Evolutionary conservation across 208 protist genomes (phyloP).

Genomic region (Crithidia mellificae): DNA sequence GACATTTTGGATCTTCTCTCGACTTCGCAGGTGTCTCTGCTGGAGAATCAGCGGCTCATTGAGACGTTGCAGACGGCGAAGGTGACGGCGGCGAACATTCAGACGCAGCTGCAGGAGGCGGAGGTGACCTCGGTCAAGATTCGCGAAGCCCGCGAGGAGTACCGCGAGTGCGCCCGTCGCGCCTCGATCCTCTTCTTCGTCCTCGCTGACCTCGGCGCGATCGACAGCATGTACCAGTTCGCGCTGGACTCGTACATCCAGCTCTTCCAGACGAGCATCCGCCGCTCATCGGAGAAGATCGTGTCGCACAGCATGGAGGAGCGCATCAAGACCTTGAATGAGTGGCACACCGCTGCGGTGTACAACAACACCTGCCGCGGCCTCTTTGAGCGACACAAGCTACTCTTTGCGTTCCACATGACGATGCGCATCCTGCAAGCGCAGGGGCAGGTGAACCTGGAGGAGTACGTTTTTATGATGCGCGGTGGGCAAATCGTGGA

Average conservation of each 20-base stretch:
- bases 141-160: conserved; percentile 95
- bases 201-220: conserved; percentile 94
- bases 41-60: conserved; percentile 98
- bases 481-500: conserved; percentile 96
- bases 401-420: conserved; percentile 99
- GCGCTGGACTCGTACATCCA: conserved; percentile 97
- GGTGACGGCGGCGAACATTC: conserved; percentile 95
- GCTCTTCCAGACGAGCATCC: conserved; percentile 96
- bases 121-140: conserved; percentile 97
- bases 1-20: conserved; percentile 96
- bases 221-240: conserved; percentile 99
- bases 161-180: conserved; percentile 94
- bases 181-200: conserved; percentile 99
- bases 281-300: conserved; percentile 92
- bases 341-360: conserved; percentile 97
- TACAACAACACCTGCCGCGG: conserved; percentile 98
- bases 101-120: conserved; percentile 89
- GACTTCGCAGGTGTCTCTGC: conserved; percentile 91
- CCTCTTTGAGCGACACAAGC: conserved; percentile 99
- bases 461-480: conserved; percentile 99
- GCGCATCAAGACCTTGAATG: conserved; percentile 95
- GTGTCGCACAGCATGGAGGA: conserved; percentile 83
- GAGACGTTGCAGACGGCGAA: conserved; percentile 98
- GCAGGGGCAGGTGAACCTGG: conserved; percentile 88
- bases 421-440: conserved; percentile 95